phyloP scores from a whole-genome alignment of 805 yeast species.

The Helenozyma baotianmanensis region DNA sequence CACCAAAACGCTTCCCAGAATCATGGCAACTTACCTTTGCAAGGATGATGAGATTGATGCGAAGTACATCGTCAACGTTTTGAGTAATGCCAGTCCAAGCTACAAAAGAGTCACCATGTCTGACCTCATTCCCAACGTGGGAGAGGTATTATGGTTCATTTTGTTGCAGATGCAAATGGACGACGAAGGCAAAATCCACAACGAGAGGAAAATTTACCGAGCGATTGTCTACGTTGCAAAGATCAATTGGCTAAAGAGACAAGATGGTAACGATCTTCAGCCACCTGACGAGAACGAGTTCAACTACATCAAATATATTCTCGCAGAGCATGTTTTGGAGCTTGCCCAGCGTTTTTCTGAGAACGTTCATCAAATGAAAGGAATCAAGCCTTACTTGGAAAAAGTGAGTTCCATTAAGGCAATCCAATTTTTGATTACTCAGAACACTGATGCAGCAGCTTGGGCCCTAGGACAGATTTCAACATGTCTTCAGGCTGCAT shows the following conservation, averaged over 20 bases:
- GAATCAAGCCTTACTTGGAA: slow-evolving; percentile 66
- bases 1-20: slow-evolving; percentile 44
- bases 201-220: slow-evolving; percentile 31
- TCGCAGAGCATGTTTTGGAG: slow-evolving; percentile 63
- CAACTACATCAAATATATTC: slow-evolving; percentile 23
- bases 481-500: slow-evolving; percentile 76
- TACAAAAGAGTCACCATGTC: slow-evolving; percentile 29
- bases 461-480: slow-evolving; percentile 77
- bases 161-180: slow-evolving; percentile 29
- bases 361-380: slow-evolving; percentile 67
- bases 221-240: slow-evolving; percentile 42
- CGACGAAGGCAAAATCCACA: slow-evolving; percentile 24
- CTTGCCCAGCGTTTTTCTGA: slow-evolving; percentile 77
- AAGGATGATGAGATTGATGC: slow-evolving; percentile 47
- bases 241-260: slow-evolving; percentile 16
- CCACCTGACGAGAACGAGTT: slow-evolving; percentile 14
- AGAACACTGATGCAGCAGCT: slow-evolving; percentile 49
- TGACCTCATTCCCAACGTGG: slow-evolving; percentile 35
- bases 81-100: slow-evolving; percentile 50
- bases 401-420: slow-evolving; percentile 72
- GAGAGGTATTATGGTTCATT: slow-evolving; percentile 36
- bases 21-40: slow-evolving; percentile 56
- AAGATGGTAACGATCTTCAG: slow-evolving; percentile 1
- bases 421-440: slow-evolving; percentile 58
- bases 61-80: slow-evolving; percentile 45